Percentiles rank a stretch among this genome's conserved stretches.
phyloP scores from a whole-genome alignment of 176 grass and related monocot genomes.

The Carex pumila region DNA sequence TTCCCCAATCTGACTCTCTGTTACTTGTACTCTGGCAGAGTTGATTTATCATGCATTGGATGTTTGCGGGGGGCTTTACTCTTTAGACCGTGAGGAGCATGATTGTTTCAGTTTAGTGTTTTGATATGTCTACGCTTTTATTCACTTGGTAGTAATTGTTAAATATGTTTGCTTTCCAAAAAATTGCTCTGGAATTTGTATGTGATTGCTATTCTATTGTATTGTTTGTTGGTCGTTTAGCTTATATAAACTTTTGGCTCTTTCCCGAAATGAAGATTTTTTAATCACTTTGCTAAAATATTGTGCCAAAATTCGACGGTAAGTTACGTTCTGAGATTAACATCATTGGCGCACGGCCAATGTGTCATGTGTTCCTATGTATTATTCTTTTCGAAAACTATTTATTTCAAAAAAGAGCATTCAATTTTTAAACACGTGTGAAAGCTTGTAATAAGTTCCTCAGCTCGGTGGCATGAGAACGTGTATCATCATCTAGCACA shows the following conservation, averaged over 20 bases:
- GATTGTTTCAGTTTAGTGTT: constrained; percentile 20
- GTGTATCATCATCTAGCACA: background rate
- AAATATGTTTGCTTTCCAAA: constrained; percentile 16
- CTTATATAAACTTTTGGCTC: constrained; percentile 1
- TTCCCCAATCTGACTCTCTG: background rate
- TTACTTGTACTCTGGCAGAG: background rate
- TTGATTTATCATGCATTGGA: background rate
- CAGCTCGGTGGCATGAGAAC: background rate
- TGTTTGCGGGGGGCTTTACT: background rate
- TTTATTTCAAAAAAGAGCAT: background rate
- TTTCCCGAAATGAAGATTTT: background rate
- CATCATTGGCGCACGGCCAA: background rate
- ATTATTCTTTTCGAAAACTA: background rate
- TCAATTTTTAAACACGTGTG: background rate
- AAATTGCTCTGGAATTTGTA: constrained; percentile 16
- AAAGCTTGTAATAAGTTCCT: too few relatives aligned
- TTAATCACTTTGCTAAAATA: background rate
- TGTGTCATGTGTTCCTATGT: background rate
- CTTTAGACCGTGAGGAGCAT: constrained; percentile 2
- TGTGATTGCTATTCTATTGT: constrained; percentile 19
- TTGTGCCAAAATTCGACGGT: background rate
- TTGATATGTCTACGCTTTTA: constrained; percentile 14
- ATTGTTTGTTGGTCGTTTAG: constrained; percentile 9
- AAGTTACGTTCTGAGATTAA: background rate
- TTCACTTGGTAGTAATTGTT: constrained; percentile 21